phyloP scores from a whole-genome alignment of 305 asterid genomes.

The Fraxinus ornus region DNA sequence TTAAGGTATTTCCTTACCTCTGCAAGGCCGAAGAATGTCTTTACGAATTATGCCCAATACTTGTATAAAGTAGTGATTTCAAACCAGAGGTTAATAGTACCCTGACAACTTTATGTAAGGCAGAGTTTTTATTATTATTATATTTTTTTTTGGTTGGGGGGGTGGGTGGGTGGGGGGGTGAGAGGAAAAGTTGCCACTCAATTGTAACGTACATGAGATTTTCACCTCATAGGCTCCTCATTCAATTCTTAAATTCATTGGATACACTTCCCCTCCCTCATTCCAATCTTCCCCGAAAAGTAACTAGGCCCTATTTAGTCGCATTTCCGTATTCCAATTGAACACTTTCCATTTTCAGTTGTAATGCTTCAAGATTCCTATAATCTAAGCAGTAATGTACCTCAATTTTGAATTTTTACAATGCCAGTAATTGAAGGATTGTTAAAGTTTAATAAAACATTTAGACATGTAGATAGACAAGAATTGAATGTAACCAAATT shows the following conservation, averaged over 20 bases:
- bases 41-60: background rate
- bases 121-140: no score
- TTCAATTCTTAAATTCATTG: background rate
- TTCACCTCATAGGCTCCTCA: background rate
- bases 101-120: no score
- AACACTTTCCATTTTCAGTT: background rate
- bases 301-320: background rate
- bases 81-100: background rate
- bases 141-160: no score
- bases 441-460: background rate
- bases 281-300: background rate
- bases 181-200: background rate
- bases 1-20: background rate
- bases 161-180: no score
- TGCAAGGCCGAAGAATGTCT: background rate
- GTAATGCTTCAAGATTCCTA: constrained; percentile 20
- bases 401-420: background rate
- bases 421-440: background rate
- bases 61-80: background rate
- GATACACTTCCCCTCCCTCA: background rate
- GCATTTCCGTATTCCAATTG: background rate
- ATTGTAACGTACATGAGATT: background rate
- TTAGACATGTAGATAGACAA: background rate
- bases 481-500: background rate
- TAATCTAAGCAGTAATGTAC: background rate